Evolutionary conservation across 208 protist genomes (phyloP).

Genomic region (Hexamita inflata): DNA sequence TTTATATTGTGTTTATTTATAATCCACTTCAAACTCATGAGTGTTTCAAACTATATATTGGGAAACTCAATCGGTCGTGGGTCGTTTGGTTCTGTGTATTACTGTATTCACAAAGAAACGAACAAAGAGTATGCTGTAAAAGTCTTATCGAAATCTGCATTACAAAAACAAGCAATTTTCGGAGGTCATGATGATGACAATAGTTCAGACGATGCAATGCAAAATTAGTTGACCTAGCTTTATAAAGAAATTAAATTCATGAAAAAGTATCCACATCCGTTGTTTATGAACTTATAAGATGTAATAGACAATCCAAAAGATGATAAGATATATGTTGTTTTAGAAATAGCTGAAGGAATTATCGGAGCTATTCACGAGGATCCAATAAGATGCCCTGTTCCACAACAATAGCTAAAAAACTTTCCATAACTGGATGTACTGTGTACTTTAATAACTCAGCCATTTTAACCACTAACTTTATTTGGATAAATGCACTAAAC

Average conservation of each 20-base stretch:
- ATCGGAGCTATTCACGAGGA: background rate
- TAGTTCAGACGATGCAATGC: background rate
- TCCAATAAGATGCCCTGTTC: background rate
- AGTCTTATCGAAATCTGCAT: background rate
- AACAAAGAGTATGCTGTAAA: background rate
- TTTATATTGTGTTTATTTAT: too few relatives aligned
- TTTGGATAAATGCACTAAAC: background rate
- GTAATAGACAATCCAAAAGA: background rate
- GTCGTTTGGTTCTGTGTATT: constrained; percentile 22
- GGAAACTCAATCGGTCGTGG: constrained; percentile 2
- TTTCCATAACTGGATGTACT: background rate
- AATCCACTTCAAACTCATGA: too few relatives aligned
- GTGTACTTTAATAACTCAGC: background rate
- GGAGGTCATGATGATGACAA: background rate
- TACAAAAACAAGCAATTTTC: background rate
- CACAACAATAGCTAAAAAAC: background rate
- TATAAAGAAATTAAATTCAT: constrained; percentile 22
- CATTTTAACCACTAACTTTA: background rate
- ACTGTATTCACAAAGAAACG: background rate
- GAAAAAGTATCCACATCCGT: constrained; percentile 4
- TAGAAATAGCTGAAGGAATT: constrained; percentile 13
- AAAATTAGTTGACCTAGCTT: background rate
- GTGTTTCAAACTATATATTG: too few relatives aligned
- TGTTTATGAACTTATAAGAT: background rate
- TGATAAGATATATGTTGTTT: constrained; percentile 18